These are phyloP conservation scores for Euryodendron excelsum DNA, from an alignment of 148 eudicot genomes.

Conservation along the genomic window DNA sequence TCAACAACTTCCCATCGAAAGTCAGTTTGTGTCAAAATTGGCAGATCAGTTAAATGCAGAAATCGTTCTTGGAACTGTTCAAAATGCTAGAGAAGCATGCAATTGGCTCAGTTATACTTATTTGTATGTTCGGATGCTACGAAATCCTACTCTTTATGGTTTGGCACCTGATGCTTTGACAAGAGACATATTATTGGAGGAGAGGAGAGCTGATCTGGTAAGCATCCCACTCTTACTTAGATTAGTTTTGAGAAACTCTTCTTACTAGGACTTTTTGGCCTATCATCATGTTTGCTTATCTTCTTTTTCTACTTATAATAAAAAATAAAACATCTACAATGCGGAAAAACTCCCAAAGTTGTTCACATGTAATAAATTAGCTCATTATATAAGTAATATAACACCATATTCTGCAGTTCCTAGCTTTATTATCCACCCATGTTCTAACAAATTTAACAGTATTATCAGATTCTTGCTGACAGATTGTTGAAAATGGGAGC, in stretches of 20 bases:
- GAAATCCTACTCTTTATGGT: slow-evolving; percentile 69
- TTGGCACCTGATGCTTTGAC: slow-evolving; percentile 54
- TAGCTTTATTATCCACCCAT: no score
- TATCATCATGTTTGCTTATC: background rate
- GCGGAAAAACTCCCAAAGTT: background rate
- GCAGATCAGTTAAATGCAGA: slow-evolving; percentile 96
- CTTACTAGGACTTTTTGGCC: no score
- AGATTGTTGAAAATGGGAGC: no score
- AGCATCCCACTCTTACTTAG: background rate
- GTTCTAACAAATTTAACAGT: no score
- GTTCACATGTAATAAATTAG: background rate
- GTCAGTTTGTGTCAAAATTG: slow-evolving; percentile 63
- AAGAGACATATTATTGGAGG: slow-evolving; percentile 51
- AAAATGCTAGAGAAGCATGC: slow-evolving; percentile 90
- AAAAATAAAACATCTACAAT: background rate
- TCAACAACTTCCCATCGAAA: slow-evolving; percentile 68
- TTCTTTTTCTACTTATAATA: no score
- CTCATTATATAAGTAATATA: background rate
- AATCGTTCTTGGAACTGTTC: slow-evolving; percentile 90
- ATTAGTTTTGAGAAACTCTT: background rate
- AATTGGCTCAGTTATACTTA: slow-evolving; percentile 87
- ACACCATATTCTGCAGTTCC: no score
- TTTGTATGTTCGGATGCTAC: slow-evolving; percentile 80
- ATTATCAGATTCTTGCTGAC: no score
- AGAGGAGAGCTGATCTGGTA: slow-evolving; percentile 89